phyloP scores from a whole-genome alignment of 106 monocot genomes.

The Dendrobium chrysotoxum region DNA sequence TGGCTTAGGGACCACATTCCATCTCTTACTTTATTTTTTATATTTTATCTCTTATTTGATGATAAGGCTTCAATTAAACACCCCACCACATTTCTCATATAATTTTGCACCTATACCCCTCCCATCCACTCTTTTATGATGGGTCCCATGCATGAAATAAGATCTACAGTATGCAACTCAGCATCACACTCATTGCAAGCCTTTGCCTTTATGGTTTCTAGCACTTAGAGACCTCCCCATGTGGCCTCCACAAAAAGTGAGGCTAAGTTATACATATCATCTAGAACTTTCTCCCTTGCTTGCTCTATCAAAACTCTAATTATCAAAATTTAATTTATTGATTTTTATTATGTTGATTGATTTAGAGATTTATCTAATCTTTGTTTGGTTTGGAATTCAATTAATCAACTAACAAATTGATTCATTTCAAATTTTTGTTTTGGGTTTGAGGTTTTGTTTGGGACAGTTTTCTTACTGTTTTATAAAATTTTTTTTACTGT shows the following conservation, averaged over 20 bases:
- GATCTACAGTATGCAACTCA: background rate
- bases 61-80: background rate
- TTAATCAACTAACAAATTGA: no score
- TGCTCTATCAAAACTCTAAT: background rate
- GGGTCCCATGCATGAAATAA: background rate
- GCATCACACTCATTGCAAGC: background rate
- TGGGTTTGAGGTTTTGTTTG: no score
- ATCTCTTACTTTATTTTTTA: background rate
- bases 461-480: no score
- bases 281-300: background rate
- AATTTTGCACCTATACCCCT: background rate
- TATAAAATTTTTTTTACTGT: no score
- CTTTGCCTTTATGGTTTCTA: background rate
- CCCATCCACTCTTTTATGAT: background rate
- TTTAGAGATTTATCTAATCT: no score
- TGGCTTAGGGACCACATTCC: conserved; percentile 1
- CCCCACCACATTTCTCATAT: background rate
- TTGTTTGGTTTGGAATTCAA: no score
- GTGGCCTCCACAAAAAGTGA: background rate
- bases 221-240: background rate
- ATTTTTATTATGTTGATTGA: no score
- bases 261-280: background rate
- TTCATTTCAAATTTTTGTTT: no score
- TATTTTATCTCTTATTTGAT: background rate
- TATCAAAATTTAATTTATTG: background rate